A percentile compares a stretch with the other conserved stretches of the same genome.
phyloP scores from a whole-genome alignment of 768 basidiomycete species.

The Megacollybia marginata region DNA sequence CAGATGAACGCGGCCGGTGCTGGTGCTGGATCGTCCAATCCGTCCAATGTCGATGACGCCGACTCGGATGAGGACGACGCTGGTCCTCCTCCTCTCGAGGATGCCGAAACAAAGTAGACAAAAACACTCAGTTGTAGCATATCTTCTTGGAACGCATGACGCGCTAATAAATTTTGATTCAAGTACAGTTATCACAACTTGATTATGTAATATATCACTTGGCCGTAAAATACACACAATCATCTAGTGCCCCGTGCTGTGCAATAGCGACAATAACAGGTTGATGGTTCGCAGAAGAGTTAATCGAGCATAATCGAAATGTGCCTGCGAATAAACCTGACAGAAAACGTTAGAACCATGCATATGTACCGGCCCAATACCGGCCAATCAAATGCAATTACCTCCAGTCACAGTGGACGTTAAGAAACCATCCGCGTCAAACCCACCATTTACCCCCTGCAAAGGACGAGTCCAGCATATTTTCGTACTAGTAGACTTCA shows the following conservation, averaged over 20 bases:
- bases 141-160: neutral
- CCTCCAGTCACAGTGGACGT: no score
- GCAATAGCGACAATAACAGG: conserved; percentile 27
- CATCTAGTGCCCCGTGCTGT: conserved; percentile 34
- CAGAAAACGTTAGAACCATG: no score
- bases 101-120: conserved; percentile 40
- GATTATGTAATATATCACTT: no score
- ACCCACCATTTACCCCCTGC: no score
- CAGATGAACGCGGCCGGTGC: conserved; percentile 15
- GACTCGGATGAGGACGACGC: conserved; percentile 53
- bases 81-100: conserved; percentile 78
- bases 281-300: conserved; percentile 42
- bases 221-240: conserved; percentile 8
- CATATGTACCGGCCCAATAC: no score
- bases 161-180: no score
- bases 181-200: no score
- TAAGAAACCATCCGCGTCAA: no score
- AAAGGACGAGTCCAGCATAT: no score
- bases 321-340: no score
- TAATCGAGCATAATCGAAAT: conserved; percentile 41
- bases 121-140: neutral
- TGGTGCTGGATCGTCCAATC: conserved; percentile 11
- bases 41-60: conserved; percentile 23
- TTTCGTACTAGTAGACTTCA: no score
- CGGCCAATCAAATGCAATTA: no score